Evolutionary conservation across 129 eudicot genomes (phyloP), one percentile per base, ranked within the genome.

Genomic region (Heracleum sosnowskyi): DNA sequence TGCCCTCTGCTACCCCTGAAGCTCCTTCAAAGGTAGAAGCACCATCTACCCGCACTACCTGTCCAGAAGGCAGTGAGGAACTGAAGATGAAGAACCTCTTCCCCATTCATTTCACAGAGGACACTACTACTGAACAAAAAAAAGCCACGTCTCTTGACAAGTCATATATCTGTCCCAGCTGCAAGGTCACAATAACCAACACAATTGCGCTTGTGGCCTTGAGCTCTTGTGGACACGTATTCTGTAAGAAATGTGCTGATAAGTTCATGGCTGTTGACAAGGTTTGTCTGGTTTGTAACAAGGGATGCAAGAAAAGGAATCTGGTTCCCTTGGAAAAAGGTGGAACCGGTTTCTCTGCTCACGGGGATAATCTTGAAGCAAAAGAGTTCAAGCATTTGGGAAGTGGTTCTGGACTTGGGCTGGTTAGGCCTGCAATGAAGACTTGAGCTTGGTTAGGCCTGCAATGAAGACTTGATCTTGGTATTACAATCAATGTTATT

Each of bases 1-100:
- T 94, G 35, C 98, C 98, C 31, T 94, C 97, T 20, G 97, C 98
- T 8, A 94, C 98, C 36, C 98, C 98, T 2, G 97, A 88, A 73
- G 97, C 98, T 69, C 87, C 96, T 7, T 89, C 81, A 40, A 94
- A 94, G 77, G 93, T 94, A 63, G 88, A 86, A 2, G 96, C 97
- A 63, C 98, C 97, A 17, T 84, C 96, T 18, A 85, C 93, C 11
- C 76, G 79, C 84, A 94, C 98, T 24, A 79, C 84, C 26, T 94
- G 98, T 80, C 97, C 97, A 0, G 97, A 94, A 85, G 98, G 98
- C 53, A 90, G 76, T 8, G 98, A 94, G 76, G 91, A 94, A 73
- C 97, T 94, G 33, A 87, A 86, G 84, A 49, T 94, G 86, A 94
- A 94, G 42, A 66, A 24, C 72, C 72, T 66, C 40, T 66, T 66